Conservation (phyloP, 257 asterid species). For the Nicotiana knightiana region DNA sequence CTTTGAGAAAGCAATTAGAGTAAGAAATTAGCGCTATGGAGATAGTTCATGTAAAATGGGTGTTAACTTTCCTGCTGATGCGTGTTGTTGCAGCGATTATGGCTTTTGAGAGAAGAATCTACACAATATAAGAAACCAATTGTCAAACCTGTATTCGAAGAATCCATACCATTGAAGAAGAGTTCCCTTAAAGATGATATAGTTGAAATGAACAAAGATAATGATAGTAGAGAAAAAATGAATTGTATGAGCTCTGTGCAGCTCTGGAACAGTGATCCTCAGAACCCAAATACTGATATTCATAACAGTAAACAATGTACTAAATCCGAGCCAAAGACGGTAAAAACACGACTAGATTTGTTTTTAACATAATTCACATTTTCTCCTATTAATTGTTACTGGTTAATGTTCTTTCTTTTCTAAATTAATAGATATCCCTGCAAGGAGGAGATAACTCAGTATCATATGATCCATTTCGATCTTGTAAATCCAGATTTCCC, state of each 20-base stretch:
- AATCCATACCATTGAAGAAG: slow-evolving; percentile 62
- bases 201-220: slow-evolving; percentile 23
- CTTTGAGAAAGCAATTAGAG: no score
- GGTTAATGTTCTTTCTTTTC: background rate
- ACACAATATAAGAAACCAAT: slow-evolving; percentile 18
- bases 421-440: slow-evolving; percentile 24
- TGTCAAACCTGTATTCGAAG: slow-evolving; percentile 56
- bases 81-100: slow-evolving; percentile 46
- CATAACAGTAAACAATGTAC: slow-evolving; percentile 1
- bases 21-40: no score
- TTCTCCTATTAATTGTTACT: background rate
- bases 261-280: slow-evolving; percentile 51
- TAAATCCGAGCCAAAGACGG: slow-evolving; percentile 36
- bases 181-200: background rate
- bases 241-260: slow-evolving; percentile 70
- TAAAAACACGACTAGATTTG: slow-evolving; percentile 14
- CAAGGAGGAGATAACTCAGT: slow-evolving; percentile 29
- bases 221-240: slow-evolving; percentile 46
- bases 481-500: slow-evolving; percentile 34
- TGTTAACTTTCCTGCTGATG: background rate
- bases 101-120: slow-evolving; percentile 33
- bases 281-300: background rate
- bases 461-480: slow-evolving; percentile 30
- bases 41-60: no score
- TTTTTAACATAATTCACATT: background rate